Evolutionary conservation across 768 basidiomycete genomes (phyloP).

Genomic region (Rhodotorula toruloides): DNA sequence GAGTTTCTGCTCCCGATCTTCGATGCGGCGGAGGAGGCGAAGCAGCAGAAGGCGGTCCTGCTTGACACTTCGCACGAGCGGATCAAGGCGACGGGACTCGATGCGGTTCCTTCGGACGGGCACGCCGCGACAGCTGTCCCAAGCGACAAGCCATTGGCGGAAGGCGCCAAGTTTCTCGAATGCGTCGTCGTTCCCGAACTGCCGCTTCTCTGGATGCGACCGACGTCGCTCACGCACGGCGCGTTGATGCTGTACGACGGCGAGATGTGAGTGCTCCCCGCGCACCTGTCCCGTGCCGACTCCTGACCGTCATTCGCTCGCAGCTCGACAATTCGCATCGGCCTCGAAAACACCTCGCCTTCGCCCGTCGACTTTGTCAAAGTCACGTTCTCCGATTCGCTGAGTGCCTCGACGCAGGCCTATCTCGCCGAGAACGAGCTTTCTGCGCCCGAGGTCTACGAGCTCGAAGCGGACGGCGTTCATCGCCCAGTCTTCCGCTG

Average conservation of each 20-base stretch:
- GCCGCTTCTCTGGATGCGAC: conserved; percentile 75
- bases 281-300: not conserved
- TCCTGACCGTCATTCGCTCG: not conserved
- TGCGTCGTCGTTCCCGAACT: conserved; percentile 80
- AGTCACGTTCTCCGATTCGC: conserved; percentile 85
- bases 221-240: conserved; percentile 85
- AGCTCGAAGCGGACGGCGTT: conserved; percentile 75
- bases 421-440: conserved; percentile 73
- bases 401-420: conserved; percentile 67
- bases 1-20: conserved; percentile 72
- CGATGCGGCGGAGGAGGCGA: conserved; percentile 62
- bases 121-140: not conserved
- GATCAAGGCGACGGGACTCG: conserved; percentile 68
- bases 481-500: conserved; percentile 76
- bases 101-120: conserved; percentile 47
- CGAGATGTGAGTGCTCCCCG: conserved; percentile 61
- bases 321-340: conserved; percentile 77
- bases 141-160: conserved; percentile 5
- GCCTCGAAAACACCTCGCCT: conserved; percentile 80
- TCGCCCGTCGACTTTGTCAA: conserved; percentile 79
- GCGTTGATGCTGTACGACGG: conserved; percentile 94
- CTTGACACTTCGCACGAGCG: conserved; percentile 51
- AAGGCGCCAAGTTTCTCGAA: conserved; percentile 57
- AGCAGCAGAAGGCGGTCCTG: conserved; percentile 17
- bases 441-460: conserved; percentile 78